Conservation (phyloP, 225 moss, liverwort and hornwort species). For the Ulota crispa region DNA sequence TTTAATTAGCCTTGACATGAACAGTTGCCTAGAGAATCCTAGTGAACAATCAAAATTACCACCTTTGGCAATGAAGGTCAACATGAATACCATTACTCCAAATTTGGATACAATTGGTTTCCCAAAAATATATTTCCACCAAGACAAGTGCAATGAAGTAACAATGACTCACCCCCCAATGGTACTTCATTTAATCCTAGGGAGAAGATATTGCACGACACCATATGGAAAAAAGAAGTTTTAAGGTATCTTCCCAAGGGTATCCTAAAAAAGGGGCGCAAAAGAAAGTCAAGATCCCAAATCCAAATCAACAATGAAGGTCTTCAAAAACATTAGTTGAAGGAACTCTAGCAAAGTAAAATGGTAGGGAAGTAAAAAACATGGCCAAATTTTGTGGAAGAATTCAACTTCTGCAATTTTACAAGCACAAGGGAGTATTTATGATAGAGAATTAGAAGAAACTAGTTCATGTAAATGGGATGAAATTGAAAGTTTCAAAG, state of each 20-base stretch:
- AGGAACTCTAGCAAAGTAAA: not conserved
- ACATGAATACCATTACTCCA: not conserved
- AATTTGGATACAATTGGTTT: not conserved
- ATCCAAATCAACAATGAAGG: too few relatives aligned
- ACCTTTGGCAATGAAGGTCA: not conserved
- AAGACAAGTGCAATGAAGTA: not conserved
- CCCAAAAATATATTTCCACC: not conserved
- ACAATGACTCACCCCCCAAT: not conserved
- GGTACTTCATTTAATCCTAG: rapidly evolving
- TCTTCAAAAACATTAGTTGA: not conserved
- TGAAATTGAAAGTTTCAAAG: not conserved
- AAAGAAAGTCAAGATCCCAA: not conserved
- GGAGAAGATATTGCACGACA: not conserved
- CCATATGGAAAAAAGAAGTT: not conserved
- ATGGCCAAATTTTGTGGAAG: too few relatives aligned
- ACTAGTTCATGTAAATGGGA: not conserved
- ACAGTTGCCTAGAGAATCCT: not conserved
- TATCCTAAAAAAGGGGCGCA: not conserved
- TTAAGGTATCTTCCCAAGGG: not conserved
- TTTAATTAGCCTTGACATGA: not conserved
- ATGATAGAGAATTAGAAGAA: not conserved
- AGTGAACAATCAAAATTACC: not conserved
- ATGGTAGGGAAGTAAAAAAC: not conserved
- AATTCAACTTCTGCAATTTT: not conserved
- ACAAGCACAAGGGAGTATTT: not conserved